phyloP scores from a whole-genome alignment of 495 filamentous ascomycete species.

The Annulohypoxylon nitens region DNA sequence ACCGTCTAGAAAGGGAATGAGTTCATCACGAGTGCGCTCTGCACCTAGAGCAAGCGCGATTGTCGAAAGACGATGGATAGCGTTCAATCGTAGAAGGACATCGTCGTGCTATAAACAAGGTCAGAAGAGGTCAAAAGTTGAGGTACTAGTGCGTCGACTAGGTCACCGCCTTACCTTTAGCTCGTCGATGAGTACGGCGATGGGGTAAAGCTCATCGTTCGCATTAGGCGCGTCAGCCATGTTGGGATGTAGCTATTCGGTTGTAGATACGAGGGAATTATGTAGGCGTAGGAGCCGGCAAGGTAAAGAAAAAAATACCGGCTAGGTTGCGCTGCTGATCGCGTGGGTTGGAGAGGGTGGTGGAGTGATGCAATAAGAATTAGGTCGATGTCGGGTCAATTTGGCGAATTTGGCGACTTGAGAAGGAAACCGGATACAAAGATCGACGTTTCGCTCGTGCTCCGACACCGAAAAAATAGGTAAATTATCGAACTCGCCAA shows the following conservation, averaged over 20 bases:
- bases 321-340: conserved; percentile 40
- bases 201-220: conserved; percentile 98
- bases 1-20: conserved; percentile 99
- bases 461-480: conserved; percentile 32
- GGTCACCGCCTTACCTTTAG: conserved; percentile 79
- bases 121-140: conserved; percentile 42
- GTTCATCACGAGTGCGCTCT: conserved; percentile 95
- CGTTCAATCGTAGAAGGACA: conserved; percentile 96
- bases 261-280: background rate
- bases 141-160: conserved; percentile 9
- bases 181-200: conserved; percentile 99
- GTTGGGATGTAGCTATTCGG: conserved; percentile 51
- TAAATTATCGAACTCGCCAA: conserved; percentile 10
- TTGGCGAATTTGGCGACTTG: conserved; percentile 26
- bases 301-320: conserved; percentile 23
- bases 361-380: conserved; percentile 48
- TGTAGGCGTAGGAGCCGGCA: conserved; percentile 30
- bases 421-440: conserved; percentile 17
- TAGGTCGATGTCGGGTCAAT: conserved; percentile 50
- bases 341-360: conserved; percentile 39
- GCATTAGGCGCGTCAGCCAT: conserved; percentile 69
- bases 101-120: conserved; percentile 83
- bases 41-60: conserved; percentile 96
- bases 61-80: conserved; percentile 96
- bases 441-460: conserved; percentile 38